Base-by-base conservation (phyloP, 208 protist genomes). In the Leishmania gerbilli region DNA sequence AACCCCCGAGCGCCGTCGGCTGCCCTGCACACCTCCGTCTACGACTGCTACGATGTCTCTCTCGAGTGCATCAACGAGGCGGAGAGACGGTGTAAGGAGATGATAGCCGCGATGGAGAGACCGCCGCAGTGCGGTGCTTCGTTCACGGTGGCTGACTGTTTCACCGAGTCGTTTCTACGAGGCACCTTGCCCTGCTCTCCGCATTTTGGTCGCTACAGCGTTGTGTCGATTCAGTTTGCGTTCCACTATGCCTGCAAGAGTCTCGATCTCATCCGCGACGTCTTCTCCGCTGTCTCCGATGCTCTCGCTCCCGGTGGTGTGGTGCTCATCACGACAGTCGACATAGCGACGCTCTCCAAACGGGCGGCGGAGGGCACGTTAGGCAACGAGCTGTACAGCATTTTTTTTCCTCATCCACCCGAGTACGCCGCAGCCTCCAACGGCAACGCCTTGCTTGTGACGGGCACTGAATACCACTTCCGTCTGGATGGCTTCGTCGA, bases 401-500 rank as follows among this genome's bases (percentile, higher is more conserved):
- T 91, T n/a, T 72, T 62, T 24, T 82, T 86, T 55, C 74, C 78
- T 5, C 71, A 79, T 53, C 64, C 82, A 17, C 79, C 74, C 8
- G 31, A 67, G 24, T 82, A 77, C 45, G 51, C 45, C 1, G 40
- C 24, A 17, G 75, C 42, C 24, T 51, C 74, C 3, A 56, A 85
- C 9, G 79, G 87, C 8, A 77, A n/a, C 1, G 15, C 55, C 13
- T 65, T 78, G 71, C 81, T 97, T 0, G 74, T 68, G 7, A 67
- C 91, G 0, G 91, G 94, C 47, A 92, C 91, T 17, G 77, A 85
- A 79, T 97, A 97, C 68, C 89, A 91, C 75, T 97, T 97, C 69
- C 62, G 67, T 3, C 84, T 97, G n/a, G 84, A 95, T 0, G 94
- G 93, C n/a, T 97, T 97, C 86, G 94, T 97, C 7, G 92, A 97